Evolutionary conservation across 2,329 filamentous ascomycete genomes (phyloP).

Genomic region (Parafenestella ontariensis): DNA sequence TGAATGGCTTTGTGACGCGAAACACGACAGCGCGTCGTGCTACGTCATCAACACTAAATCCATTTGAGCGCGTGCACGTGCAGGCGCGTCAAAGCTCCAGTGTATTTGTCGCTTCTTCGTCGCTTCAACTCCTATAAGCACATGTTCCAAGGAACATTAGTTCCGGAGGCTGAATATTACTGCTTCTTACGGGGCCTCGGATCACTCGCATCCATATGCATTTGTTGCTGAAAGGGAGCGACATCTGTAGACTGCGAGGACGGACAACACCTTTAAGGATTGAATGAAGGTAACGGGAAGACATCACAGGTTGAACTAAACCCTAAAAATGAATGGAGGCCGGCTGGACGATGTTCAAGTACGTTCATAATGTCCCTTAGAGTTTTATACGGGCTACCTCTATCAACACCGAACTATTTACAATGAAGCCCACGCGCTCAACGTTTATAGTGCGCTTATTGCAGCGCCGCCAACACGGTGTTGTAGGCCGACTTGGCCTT

Average conservation of each 20-base stretch:
- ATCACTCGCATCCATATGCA: too few relatives aligned
- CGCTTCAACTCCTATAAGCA: too few relatives aligned
- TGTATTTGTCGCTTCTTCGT: not conserved
- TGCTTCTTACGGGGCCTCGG: too few relatives aligned
- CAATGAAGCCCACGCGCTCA: not conserved
- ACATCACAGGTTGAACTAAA: constrained; percentile 7
- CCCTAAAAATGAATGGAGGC: not conserved
- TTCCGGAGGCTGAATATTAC: too few relatives aligned
- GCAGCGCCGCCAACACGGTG: constrained; percentile 38
- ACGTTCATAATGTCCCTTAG: not conserved
- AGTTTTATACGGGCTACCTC: not conserved
- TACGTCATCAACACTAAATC: not conserved
- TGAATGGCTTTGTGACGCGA: not conserved
- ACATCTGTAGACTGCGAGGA: too few relatives aligned
- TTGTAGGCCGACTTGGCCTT: constrained; percentile 53
- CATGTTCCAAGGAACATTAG: too few relatives aligned
- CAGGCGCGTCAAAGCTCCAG: not conserved
- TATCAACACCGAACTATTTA: constrained; percentile 2
- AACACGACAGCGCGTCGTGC: not conserved
- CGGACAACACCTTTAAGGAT: too few relatives aligned
- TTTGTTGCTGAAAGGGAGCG: too few relatives aligned
- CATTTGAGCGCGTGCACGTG: constrained; percentile 5
- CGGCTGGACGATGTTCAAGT: not conserved
- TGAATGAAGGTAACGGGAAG: constrained; percentile 17
- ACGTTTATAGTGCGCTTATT: constrained; percentile 8